Evolutionary conservation across 192 early-diverging fungal genomes (phyloP), one percentile per base, ranked within the genome.

Genomic region (Chytriomyces hyalinus): DNA sequence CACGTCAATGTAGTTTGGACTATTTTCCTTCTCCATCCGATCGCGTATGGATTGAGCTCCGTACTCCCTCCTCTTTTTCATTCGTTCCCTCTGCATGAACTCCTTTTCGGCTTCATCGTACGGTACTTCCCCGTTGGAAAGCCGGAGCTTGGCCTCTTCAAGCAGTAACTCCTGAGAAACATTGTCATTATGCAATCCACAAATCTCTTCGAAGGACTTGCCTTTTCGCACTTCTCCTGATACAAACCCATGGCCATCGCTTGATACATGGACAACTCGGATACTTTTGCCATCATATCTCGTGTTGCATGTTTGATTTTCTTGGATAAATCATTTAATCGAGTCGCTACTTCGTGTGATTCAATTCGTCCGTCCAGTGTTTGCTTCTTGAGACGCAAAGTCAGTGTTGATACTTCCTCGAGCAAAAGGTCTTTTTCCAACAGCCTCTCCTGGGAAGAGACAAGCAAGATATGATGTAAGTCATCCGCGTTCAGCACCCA

Each of bases 201-300:
- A 10, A 26, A 7, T 20, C 4, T 5, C 49, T 28, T 24, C 20
- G 36, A 10, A 22, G 8, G 53, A 78, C 36, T 36, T 36, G 84
- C 87, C 81, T 89, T 90, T 80, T 89, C 87, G 65, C 61, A 72
- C 36, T 84, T 85, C 70, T 90, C 87, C 57, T 86, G 88, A 66
- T 90, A 90, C n/a, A 90, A 77, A n/a, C 78, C 82, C 81, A 90
- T 83, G 6, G 89, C 84, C 73, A 84, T 66, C 2, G 86, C 86
- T 63, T 90, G 89, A 74, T 90, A 81, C 88, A 90, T 90, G 3
- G 89, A 88, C 44, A 90, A 78, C 77, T 90, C 89, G 0, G 85
- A 86, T 9, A 90, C 85, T 49, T 78, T 76, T 8, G 86, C 88
- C 87, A 89, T 90, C 80, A 88, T 85, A 24, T 81, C 78, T 28